Evolutionary conservation across 192 early-diverging fungal genomes (phyloP).

Genomic region (Coemansia sp.): DNA sequence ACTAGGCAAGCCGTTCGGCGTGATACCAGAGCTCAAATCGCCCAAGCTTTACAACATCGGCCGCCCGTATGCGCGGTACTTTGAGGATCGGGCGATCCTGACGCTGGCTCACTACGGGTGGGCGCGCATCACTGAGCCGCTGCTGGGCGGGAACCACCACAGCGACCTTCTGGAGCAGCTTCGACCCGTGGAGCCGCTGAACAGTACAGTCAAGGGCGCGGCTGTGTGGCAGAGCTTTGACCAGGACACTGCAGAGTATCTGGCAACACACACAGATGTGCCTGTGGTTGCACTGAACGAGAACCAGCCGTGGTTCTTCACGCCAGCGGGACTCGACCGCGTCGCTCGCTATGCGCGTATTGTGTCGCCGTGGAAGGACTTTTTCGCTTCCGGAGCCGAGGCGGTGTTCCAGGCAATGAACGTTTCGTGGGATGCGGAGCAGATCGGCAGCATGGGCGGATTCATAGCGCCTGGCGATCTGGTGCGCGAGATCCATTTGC

Average conservation of each 20-base stretch:
- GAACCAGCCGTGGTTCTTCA: constrained; percentile 39
- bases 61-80: constrained; percentile 35
- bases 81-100: constrained; percentile 53
- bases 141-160: constrained; percentile 33
- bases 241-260: constrained; percentile 47
- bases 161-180: constrained; percentile 19
- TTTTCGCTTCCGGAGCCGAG: constrained; percentile 45
- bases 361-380: constrained; percentile 54
- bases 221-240: constrained; percentile 53
- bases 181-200: not conserved
- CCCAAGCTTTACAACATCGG: constrained; percentile 44
- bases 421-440: constrained; percentile 37
- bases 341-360: constrained; percentile 33
- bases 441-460: constrained; percentile 42
- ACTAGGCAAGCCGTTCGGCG: constrained; percentile 41
- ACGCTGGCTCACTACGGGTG: constrained; percentile 46
- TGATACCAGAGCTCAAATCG: constrained; percentile 55
- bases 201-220: constrained; percentile 18
- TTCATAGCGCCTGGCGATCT: constrained; percentile 30
- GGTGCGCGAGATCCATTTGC: constrained; percentile 24
- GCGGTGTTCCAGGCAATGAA: constrained; percentile 19
- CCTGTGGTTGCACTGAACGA: constrained; percentile 39
- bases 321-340: constrained; percentile 39
- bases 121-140: constrained; percentile 19
- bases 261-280: constrained; percentile 22